Conservation (phyloP, 2,329 filamentous ascomycete species). For the Penicillium sp. region DNA sequence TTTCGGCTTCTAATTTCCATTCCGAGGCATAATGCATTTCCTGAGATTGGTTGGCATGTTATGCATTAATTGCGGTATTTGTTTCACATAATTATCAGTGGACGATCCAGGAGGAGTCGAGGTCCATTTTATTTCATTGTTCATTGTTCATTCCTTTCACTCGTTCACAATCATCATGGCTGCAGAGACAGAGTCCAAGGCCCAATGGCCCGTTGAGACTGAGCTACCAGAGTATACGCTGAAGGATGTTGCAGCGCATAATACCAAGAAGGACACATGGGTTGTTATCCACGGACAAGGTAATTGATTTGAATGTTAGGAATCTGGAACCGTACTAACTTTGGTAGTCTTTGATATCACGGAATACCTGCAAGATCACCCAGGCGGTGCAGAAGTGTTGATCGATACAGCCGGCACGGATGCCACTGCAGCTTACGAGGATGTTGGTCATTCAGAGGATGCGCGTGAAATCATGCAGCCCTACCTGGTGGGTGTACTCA, state of each 20-base stretch:
- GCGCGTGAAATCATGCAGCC: slow-evolving; percentile 43
- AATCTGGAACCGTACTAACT: neutral
- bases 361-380: slow-evolving; percentile 60
- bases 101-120: neutral
- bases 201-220: slow-evolving; percentile 10
- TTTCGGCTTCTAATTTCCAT: neutral
- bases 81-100: neutral
- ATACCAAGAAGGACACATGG: slow-evolving; percentile 52
- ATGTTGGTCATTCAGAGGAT: slow-evolving; percentile 50
- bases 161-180: neutral
- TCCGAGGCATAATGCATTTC: neutral
- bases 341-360: slow-evolving; percentile 60
- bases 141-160: neutral
- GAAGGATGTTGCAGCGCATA: slow-evolving; percentile 51
- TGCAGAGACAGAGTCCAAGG: slow-evolving; percentile 7
- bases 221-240: slow-evolving; percentile 24
- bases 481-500: slow-evolving; percentile 29
- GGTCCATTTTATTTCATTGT: neutral
- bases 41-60: neutral
- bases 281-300: slow-evolving; percentile 59
- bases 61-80: neutral
- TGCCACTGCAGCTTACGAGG: slow-evolving; percentile 45
- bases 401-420: slow-evolving; percentile 45
- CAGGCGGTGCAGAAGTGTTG: slow-evolving; percentile 46
- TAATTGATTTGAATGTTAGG: slow-evolving; percentile 20